Evolutionary conservation across 2,329 filamentous ascomycete genomes (phyloP), one percentile per base, ranked within the genome.

Genomic region (Trichophyton simii): DNA sequence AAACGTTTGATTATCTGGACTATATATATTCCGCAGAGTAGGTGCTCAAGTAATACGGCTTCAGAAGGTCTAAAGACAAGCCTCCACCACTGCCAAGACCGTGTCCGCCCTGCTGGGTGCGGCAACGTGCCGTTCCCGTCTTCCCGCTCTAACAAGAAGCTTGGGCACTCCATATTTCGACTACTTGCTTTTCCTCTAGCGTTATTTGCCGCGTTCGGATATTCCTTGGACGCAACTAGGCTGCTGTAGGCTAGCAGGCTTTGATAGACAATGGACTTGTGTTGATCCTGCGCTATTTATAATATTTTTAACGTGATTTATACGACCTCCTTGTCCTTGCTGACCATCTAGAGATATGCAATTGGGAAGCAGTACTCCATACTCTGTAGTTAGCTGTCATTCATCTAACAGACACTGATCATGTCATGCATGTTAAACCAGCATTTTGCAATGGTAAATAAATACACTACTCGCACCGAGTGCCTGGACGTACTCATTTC

Each of bases 111-210:
- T 36, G 52, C n/a, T 55, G 52, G 52, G 52, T 55, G 52, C 52
- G 52, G 52, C 52, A 55, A 55, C 52, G 52, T 55, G 52, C 52
- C 52, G 52, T 28, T 55, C 52, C 52, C 52, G 52, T 15, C 52
- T 38, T 55, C 28, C 52, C 52, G 52, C 15, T 11, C 52, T 9
- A 8, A 38, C 34, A 13, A 38, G 11, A 22, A 36, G 52, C 52
- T 36, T 55, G 2, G 28, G 4, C 28, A 25, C n/a, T 36, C 52
- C 28, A 55, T 20, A 36, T 18, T 36, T 55, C 31, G 52, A 55
- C 52, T 0, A 36, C 22, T 15, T 28, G 52, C 52, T 55, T 36
- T n/a, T 18, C 34, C 5, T 25, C 46, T 36, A 28, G 15, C 28
- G 52, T 55, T 52, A 22, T 28, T 22, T 25, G 22, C 25, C 20